phyloP scores from a whole-genome alignment of 768 basidiomycete genomes.

The Boletus pseudo-olivaceus region DNA sequence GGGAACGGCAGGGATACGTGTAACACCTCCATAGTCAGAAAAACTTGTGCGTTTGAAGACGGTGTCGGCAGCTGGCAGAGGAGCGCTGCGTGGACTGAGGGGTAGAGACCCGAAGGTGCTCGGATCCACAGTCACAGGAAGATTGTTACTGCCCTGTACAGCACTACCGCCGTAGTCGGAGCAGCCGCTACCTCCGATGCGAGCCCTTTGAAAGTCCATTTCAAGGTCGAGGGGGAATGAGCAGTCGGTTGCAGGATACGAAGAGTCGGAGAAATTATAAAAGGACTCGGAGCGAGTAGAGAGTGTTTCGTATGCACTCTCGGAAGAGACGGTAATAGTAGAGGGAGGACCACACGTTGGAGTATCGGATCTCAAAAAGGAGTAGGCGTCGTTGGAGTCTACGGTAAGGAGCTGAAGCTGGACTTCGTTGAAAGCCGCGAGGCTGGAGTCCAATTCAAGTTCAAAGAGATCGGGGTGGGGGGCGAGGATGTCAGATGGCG shows the following conservation, averaged over 20 bases:
- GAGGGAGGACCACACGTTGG: slow-evolving; percentile 71
- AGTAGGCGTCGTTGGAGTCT: slow-evolving; percentile 62
- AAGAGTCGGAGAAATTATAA: slow-evolving; percentile 60
- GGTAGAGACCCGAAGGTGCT: slow-evolving; percentile 57
- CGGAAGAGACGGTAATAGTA: slow-evolving; percentile 73
- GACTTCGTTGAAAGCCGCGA: slow-evolving; percentile 63
- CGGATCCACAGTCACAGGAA: slow-evolving; percentile 46
- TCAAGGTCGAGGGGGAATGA: slow-evolving; percentile 65
- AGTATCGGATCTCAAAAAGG: slow-evolving; percentile 58
- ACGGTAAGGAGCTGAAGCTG: slow-evolving; percentile 62
- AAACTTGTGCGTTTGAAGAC: slow-evolving; percentile 47
- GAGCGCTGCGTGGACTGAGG: slow-evolving; percentile 54
- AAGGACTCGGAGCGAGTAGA: slow-evolving; percentile 68
- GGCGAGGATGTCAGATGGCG: slow-evolving; percentile 66
- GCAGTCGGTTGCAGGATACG: slow-evolving; percentile 47
- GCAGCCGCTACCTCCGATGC: slow-evolving; percentile 44
- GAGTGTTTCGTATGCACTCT: slow-evolving; percentile 68
- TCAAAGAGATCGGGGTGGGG: slow-evolving; percentile 83
- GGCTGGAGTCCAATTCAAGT: slow-evolving; percentile 70
- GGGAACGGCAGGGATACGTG: slow-evolving; percentile 45
- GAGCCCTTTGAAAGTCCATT: slow-evolving; percentile 67
- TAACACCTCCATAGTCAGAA: slow-evolving; percentile 63
- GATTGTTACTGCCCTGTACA: slow-evolving; percentile 36
- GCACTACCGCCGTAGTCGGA: slow-evolving; percentile 51
- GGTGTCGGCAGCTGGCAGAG: slow-evolving; percentile 30